A percentile compares a stretch with the other conserved stretches of the same genome.
Conservation (phyloP, 768 basidiomycete species). For the Tephrocybe sp. region DNA sequence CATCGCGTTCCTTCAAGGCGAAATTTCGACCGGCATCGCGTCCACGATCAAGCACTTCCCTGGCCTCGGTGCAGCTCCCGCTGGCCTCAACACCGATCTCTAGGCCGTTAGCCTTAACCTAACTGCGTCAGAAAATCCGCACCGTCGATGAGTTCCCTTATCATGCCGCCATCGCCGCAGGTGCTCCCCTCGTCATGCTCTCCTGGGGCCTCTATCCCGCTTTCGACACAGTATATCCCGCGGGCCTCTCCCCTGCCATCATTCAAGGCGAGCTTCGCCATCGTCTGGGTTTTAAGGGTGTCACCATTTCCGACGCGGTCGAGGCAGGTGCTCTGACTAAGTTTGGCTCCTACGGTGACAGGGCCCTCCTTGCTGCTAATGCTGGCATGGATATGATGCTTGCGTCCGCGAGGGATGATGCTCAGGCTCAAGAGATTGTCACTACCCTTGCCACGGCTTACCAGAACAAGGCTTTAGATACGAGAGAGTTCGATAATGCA, state of each 20-base stretch:
- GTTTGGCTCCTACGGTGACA: slow-evolving; percentile 7
- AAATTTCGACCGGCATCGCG: slow-evolving; percentile 9
- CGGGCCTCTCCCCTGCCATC: slow-evolving; percentile 5
- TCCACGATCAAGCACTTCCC: slow-evolving; percentile 10
- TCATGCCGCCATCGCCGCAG: slow-evolving; percentile 4
- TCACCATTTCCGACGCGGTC: slow-evolving; percentile 6
- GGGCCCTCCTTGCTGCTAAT: slow-evolving; percentile 5
- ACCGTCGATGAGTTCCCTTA: slow-evolving; percentile 10
- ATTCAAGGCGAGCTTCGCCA: slow-evolving; percentile 7
- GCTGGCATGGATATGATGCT: slow-evolving; percentile 13
- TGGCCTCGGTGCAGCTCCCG: slow-evolving; percentile 10
- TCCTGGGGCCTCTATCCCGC: slow-evolving; percentile 10
- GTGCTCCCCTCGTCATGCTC: slow-evolving; percentile 10
- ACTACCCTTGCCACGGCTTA: slow-evolving; percentile 8
- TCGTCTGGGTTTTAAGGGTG: slow-evolving; percentile 7
- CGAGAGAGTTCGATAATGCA: neutral
- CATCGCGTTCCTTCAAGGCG: neutral
- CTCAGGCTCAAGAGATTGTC: slow-evolving; percentile 4
- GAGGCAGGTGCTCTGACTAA: slow-evolving; percentile 6
- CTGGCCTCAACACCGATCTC: slow-evolving; percentile 3
- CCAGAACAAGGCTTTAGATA: slow-evolving; percentile 2
- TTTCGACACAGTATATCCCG: slow-evolving; percentile 3
- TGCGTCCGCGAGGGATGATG: slow-evolving; percentile 6
- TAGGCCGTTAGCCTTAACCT: slow-evolving; percentile 4
- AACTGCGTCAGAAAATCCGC: neutral